Base-by-base conservation (phyloP, 1,284 basidiomycete species). In the Cronartium ribicola region DNA sequence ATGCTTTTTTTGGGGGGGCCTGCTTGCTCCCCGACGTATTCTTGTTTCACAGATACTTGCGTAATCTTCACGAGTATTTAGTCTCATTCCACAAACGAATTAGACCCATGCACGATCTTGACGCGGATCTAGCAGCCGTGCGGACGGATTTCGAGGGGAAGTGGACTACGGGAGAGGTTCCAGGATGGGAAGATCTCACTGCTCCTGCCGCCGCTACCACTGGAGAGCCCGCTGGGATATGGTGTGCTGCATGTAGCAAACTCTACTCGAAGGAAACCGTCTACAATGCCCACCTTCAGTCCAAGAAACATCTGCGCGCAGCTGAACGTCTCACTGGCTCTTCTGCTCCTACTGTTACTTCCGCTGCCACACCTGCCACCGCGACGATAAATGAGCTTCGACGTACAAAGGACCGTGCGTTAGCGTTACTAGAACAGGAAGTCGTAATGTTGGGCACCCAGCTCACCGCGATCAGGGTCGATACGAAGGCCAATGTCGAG, bases 231-330 rank as follows among this genome's bases (percentile, higher is more conserved):
- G 84, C 85, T 37, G 92, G 92, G 0, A 92, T 98, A 74, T 98
- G 95, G 95, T 98, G 96, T 84, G 85, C 89, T 63, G 91, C 93
- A 69, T 98, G 94, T 93, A 83, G 94, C 81, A 94, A 94, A 80
- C 85, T 86, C 76, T 98, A 98, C 82, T 88, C 94, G 13, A 99
- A 98, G 82, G 92, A 97, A 82, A 97, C 95, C 0, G 96, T 98
- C 4, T 98, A 94, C 82, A 92, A 97, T 79, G 94, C 93, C 4
- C 96, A 98, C 81, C 83, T 98, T 64, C 91, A 88, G 8, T 95
- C 93, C 40, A 94, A 92, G 82, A 97, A 94, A 81, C 96, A 98
- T 81, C 84, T 91, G 80, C 98, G 98, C 82, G 90, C 92, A 11
- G 85, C 87, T 11, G 87, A 89, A 67, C 90, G 89, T 78, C 87